These are phyloP conservation scores for Kingdonia uniflora DNA, from an alignment of 164 flowering plant genomes.

Conservation along the genomic window DNA sequence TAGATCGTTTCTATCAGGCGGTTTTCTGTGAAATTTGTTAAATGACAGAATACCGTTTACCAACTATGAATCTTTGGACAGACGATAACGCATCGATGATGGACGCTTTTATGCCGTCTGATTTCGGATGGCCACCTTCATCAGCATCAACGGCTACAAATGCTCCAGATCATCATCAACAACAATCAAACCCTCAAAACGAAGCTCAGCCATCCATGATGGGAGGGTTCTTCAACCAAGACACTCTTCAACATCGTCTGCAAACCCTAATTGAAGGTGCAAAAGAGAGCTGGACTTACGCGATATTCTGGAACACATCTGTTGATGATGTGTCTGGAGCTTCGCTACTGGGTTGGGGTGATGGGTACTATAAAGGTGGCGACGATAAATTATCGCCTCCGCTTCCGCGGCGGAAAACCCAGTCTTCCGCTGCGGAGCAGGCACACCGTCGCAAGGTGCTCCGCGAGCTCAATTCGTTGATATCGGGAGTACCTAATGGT, in stretches of 20 bases:
- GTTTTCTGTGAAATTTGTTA: too few relatives aligned
- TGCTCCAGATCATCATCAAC: background rate
- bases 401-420: constrained; percentile 12
- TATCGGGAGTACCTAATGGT: constrained; percentile 33
- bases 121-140: constrained; percentile 39
- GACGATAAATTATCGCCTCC: constrained; percentile 40
- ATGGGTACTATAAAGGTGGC: constrained; percentile 86
- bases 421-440: constrained; percentile 43
- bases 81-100: constrained; percentile 71
- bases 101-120: constrained; percentile 73
- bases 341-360: constrained; percentile 68
- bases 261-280: constrained; percentile 66
- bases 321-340: constrained; percentile 37
- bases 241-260: constrained; percentile 73
- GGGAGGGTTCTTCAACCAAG: constrained; percentile 35
- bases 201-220: constrained; percentile 8
- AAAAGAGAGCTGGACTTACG: constrained; percentile 77
- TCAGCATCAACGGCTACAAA: constrained; percentile 16
- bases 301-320: constrained; percentile 87
- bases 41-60: constrained; percentile 28
- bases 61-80: constrained; percentile 61
- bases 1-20: too few relatives aligned
- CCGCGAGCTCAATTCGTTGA: constrained; percentile 67
- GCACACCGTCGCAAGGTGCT: constrained; percentile 69
- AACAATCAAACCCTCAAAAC: constrained; percentile 1